phyloP scores from a whole-genome alignment of 495 filamentous ascomycete species.

The Cenococcum geophilum region DNA sequence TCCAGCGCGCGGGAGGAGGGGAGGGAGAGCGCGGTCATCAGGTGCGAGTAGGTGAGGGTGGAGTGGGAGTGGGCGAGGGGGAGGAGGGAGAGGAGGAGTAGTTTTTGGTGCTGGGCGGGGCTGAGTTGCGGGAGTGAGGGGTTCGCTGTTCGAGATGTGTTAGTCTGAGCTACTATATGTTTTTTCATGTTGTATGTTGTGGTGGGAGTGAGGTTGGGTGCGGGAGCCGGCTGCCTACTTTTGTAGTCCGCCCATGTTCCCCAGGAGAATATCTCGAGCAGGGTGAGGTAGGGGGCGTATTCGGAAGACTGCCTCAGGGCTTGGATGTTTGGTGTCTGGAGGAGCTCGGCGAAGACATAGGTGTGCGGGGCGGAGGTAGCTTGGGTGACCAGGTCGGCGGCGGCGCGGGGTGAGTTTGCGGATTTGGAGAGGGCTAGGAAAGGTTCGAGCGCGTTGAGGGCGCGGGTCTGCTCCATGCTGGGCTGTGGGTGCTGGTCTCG shows the following conservation, averaged over 20 bases:
- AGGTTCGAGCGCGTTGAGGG: slow-evolving; percentile 74
- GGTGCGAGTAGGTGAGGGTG: slow-evolving; percentile 63
- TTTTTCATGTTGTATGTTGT: background rate
- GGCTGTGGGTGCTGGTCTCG: slow-evolving; percentile 13
- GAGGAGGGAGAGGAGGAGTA: slow-evolving; percentile 84
- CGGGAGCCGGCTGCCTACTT: slow-evolving; percentile 39
- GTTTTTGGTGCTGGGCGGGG: slow-evolving; percentile 69
- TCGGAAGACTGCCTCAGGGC: slow-evolving; percentile 54
- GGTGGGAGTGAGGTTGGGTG: background rate
- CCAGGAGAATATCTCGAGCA: slow-evolving; percentile 89
- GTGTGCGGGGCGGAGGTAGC: slow-evolving; percentile 83
- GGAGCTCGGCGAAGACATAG: slow-evolving; percentile 91
- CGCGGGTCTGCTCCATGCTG: slow-evolving; percentile 78
- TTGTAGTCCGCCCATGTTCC: slow-evolving; percentile 80
- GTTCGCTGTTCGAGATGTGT: slow-evolving; percentile 39
- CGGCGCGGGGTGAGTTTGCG: slow-evolving; percentile 73
- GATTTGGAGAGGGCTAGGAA: slow-evolving; percentile 84
- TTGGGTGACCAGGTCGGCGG: slow-evolving; percentile 78
- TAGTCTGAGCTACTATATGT: background rate
- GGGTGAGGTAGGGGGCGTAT: slow-evolving; percentile 53
- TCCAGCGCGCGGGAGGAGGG: slow-evolving; percentile 67
- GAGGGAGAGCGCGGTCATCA: slow-evolving; percentile 63
- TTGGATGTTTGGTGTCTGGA: slow-evolving; percentile 76
- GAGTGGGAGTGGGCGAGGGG: slow-evolving; percentile 56
- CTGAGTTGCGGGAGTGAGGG: slow-evolving; percentile 64